phyloP scores from a whole-genome alignment of 192 early-diverging fungal species.

The Paraglomus brasilianum region DNA sequence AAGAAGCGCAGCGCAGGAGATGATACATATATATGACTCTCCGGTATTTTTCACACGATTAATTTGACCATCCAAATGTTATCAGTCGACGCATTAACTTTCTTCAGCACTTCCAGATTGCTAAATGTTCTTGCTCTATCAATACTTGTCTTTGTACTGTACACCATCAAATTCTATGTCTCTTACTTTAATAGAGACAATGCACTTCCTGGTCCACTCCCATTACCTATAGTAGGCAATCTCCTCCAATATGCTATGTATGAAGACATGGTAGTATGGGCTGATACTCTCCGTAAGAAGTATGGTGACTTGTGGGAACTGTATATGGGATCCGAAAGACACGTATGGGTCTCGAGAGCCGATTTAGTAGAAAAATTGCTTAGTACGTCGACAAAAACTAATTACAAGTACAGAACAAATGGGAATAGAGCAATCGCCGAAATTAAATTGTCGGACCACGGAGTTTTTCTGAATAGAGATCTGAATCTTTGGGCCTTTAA shows the following conservation, averaged over 20 bases:
- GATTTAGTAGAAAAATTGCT: conserved; percentile 14
- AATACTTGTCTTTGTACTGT: neutral
- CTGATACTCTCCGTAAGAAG: neutral
- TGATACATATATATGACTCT: too few species aligned
- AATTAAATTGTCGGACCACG: neutral
- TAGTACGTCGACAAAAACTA: neutral
- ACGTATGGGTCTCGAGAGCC: neutral
- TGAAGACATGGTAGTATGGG: neutral
- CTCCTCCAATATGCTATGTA: conserved; percentile 13
- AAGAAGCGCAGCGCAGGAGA: too few species aligned
- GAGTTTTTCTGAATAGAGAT: conserved; percentile 13
- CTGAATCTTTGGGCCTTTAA: conserved; percentile 18
- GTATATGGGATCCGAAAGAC: conserved; percentile 16
- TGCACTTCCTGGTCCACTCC: conserved; percentile 14
- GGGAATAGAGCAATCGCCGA: conserved; percentile 20
- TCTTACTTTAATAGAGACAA: neutral
- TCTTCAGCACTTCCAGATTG: too few species aligned
- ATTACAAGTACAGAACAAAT: too few species aligned
- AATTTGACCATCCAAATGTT: too few species aligned
- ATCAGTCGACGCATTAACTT: too few species aligned
- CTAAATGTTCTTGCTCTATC: too few species aligned
- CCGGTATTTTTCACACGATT: too few species aligned
- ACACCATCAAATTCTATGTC: conserved; percentile 6
- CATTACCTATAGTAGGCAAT: conserved; percentile 17
- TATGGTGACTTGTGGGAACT: conserved; percentile 22